These are phyloP conservation scores for Mucor irregularis DNA, from an alignment of 371 early-diverging fungal genomes.

Conservation along the genomic window DNA sequence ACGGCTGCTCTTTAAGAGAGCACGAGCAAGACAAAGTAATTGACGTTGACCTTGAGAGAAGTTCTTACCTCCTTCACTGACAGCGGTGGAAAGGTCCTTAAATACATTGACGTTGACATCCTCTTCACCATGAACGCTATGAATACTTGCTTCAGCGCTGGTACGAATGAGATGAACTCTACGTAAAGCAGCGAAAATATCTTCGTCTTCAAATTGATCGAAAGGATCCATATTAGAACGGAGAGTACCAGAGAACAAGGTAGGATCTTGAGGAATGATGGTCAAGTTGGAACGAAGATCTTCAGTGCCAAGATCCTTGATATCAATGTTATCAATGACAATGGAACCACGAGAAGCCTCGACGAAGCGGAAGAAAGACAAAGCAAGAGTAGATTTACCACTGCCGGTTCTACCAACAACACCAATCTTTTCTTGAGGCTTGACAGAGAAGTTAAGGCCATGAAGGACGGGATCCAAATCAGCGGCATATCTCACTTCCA, in stretches of 20 bases:
- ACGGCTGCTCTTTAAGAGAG: constrained; percentile 55
- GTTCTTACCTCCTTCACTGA: constrained; percentile 72
- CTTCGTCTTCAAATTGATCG: constrained; percentile 53
- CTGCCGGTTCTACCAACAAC: constrained; percentile 79
- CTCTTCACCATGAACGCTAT: neutral
- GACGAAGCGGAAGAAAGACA: constrained; percentile 76
- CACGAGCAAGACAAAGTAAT: constrained; percentile 79
- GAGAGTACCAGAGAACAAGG: constrained; percentile 76
- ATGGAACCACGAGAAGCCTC: constrained; percentile 72
- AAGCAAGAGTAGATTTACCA: constrained; percentile 77
- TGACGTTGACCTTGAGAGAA: constrained; percentile 86
- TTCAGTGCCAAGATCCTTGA: constrained; percentile 67
- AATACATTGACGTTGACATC: constrained; percentile 48
- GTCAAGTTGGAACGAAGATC: constrained; percentile 73
- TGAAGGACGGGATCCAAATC: constrained; percentile 67
- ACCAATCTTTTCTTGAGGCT: constrained; percentile 72
- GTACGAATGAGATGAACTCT: constrained; percentile 48
- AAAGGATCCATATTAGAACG: constrained; percentile 75
- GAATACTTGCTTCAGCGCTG: neutral
- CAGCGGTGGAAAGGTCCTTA: constrained; percentile 35
- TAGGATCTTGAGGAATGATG: constrained; percentile 85
- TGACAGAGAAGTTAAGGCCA: constrained; percentile 62
- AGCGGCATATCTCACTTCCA: constrained; percentile 67
- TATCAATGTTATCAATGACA: constrained; percentile 75
- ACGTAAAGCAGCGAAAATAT: constrained; percentile 68